Conservation (phyloP, 2,329 filamentous ascomycete genomes). For the Ophiosphaerella korrae region DNA sequence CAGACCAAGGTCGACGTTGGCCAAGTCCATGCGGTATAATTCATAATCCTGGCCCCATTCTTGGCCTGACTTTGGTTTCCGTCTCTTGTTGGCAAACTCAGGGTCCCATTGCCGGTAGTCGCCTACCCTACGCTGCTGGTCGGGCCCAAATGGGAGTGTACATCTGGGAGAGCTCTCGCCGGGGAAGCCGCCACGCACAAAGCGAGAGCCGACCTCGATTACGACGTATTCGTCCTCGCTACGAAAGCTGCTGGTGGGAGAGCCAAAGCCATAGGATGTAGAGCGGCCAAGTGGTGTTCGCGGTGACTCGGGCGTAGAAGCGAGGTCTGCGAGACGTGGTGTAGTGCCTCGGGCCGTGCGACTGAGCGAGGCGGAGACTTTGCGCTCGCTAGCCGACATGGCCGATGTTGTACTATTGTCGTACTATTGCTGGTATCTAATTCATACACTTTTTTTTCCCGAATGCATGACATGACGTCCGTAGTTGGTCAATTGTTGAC, state of each 20-base stretch:
- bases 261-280: constrained; percentile 64
- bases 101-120: constrained; percentile 77
- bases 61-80: constrained; percentile 53
- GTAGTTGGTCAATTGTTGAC: neutral
- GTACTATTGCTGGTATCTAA: neutral
- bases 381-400: constrained; percentile 38
- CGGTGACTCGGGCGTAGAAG: constrained; percentile 42
- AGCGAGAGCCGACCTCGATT: constrained; percentile 80
- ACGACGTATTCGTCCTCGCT: constrained; percentile 81
- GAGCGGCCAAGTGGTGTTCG: constrained; percentile 60
- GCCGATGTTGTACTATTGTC: neutral
- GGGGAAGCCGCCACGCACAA: constrained; percentile 81
- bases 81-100: constrained; percentile 57
- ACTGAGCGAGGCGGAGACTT: constrained; percentile 33
- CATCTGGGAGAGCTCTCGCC: constrained; percentile 79
- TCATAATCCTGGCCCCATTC: constrained; percentile 70
- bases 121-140: constrained; percentile 76
- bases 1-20: constrained; percentile 74
- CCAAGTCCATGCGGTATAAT: constrained; percentile 79
- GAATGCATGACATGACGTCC: no score
- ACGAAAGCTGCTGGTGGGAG: constrained; percentile 62
- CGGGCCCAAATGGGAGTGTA: constrained; percentile 72
- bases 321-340: constrained; percentile 43
- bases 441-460: no score
- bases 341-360: constrained; percentile 39